Conservation (phyloP, 768 basidiomycete genomes). For the Suillus brevipes region DNA sequence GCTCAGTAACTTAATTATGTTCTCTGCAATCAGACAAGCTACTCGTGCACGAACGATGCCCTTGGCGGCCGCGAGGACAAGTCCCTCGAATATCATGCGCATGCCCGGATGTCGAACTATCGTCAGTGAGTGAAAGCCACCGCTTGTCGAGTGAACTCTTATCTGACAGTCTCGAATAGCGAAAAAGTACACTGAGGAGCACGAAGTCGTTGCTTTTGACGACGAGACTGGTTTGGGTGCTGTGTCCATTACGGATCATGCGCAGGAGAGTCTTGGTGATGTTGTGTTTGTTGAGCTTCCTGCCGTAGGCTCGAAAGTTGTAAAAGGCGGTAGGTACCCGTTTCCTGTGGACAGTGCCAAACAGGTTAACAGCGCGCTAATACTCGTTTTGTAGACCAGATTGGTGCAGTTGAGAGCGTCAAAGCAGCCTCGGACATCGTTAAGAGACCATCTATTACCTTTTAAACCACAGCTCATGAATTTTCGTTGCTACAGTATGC, state of each 20-base stretch:
- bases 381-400: conserved; percentile 52
- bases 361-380: background rate
- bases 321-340: conserved; percentile 67
- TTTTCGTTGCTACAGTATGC: conserved; percentile 61
- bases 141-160: background rate
- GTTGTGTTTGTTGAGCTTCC: conserved; percentile 97
- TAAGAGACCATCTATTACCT: conserved; percentile 26
- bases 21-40: conserved; percentile 6
- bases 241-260: conserved; percentile 88
- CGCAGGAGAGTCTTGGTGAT: conserved; percentile 89
- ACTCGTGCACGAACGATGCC: conserved; percentile 5
- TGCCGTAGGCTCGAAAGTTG: conserved; percentile 55
- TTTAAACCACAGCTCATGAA: conserved; percentile 13
- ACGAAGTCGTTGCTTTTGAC: conserved; percentile 85
- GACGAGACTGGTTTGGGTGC: conserved; percentile 73
- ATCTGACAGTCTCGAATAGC: conserved; percentile 39
- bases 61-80: background rate
- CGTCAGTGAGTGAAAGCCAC: conserved; percentile 10
- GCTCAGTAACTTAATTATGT: conserved; percentile 10
- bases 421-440: conserved; percentile 97
- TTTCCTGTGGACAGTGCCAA: background rate
- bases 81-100: background rate
- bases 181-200: conserved; percentile 81
- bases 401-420: conserved; percentile 94
- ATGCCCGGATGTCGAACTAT: conserved; percentile 8